Evolutionary conservation across 371 early-diverging fungal genomes (phyloP).

Genomic region (Syncephalastrum monosporum): DNA sequence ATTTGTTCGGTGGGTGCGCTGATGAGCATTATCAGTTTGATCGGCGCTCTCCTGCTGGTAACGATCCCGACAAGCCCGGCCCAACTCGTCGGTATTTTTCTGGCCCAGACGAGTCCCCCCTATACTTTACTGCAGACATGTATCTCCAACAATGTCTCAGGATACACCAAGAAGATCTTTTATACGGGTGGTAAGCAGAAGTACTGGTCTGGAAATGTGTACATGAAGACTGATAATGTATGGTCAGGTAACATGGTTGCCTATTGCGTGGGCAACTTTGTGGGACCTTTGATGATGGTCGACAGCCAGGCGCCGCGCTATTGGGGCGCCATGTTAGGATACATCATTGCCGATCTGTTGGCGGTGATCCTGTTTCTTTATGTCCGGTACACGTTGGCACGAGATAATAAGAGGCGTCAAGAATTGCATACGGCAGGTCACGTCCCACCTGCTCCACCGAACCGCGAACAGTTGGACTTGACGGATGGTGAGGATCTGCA

Average conservation of each 20-base stretch:
- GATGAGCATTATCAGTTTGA: conserved; percentile 1
- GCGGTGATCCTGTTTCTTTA: conserved; percentile 18
- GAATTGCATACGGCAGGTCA: conserved; percentile 4
- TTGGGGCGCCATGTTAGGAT: conserved; percentile 18
- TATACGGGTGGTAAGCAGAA: conserved; percentile 16
- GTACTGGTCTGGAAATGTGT: background rate
- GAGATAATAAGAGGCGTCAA: conserved; percentile 14
- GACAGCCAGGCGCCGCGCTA: conserved; percentile 16
- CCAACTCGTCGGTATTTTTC: conserved; percentile 12
- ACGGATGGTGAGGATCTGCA: conserved; percentile 40
- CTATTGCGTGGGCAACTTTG: conserved; percentile 22
- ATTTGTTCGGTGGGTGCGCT: conserved; percentile 9
- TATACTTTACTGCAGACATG: conserved; percentile 12
- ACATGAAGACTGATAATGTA: too few species aligned
- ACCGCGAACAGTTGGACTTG: conserved; percentile 22
- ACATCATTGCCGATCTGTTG: conserved; percentile 27
- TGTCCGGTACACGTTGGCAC: conserved; percentile 7
- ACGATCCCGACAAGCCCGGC: conserved; percentile 7
- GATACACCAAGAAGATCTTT: conserved; percentile 24
- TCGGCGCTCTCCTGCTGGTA: conserved; percentile 13
- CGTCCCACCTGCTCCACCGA: conserved; percentile 5
- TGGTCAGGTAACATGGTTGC: conserved; percentile 22
- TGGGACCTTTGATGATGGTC: conserved; percentile 24
- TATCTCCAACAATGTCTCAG: conserved; percentile 16
- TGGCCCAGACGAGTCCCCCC: conserved; percentile 8